Conservation (phyloP, 371 early-diverging fungal genomes). For the Mucor velutinosus region DNA sequence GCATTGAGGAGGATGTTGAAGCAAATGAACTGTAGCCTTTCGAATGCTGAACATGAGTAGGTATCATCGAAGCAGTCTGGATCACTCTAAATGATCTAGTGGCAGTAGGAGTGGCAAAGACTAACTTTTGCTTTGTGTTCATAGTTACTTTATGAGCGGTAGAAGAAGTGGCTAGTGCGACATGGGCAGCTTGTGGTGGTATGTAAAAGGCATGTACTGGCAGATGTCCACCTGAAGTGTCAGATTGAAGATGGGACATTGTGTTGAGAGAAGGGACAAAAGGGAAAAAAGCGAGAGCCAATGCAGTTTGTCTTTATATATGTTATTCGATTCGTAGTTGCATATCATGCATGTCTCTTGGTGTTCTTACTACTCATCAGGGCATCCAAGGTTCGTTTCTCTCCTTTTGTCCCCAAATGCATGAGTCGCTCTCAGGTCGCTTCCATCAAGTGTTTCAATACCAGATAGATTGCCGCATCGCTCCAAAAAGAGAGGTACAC, state of each 20-base stretch:
- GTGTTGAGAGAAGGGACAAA: background rate
- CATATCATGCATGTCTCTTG: background rate
- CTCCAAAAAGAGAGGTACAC: background rate
- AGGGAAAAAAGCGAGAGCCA: background rate
- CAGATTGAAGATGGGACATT: constrained; percentile 6
- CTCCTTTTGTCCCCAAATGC: background rate
- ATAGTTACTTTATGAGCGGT: background rate
- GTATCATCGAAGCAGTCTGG: background rate
- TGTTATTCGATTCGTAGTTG: background rate
- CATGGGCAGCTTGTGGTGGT: background rate
- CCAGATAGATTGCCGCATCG: background rate
- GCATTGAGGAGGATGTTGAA: background rate
- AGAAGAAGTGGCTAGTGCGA: background rate
- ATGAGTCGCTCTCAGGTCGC: background rate
- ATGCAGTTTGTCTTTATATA: background rate
- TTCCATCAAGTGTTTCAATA: background rate
- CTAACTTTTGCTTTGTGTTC: background rate
- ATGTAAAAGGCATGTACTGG: constrained; percentile 10
- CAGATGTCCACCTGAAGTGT: background rate
- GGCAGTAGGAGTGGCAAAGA: background rate
- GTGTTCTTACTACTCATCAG: background rate
- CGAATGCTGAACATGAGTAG: background rate
- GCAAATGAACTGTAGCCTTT: background rate
- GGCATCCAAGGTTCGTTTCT: background rate
- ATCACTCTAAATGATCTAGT: background rate